Conservation (phyloP, 192 early-diverging fungal genomes). For the Backusella tarrabulga region DNA sequence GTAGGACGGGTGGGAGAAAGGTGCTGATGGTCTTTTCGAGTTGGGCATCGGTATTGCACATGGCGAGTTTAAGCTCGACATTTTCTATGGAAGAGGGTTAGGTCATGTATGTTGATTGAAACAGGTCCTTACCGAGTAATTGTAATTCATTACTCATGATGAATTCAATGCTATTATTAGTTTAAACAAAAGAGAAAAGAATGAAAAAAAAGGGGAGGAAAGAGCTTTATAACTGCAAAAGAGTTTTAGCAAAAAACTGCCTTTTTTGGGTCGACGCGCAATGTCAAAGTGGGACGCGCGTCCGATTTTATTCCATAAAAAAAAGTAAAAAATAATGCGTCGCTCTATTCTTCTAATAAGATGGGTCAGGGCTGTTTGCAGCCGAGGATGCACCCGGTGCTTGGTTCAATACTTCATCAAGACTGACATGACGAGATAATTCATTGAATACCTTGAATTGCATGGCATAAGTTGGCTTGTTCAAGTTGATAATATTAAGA, state of each 20-base stretch:
- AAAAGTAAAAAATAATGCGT: neutral
- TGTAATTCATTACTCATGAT: constrained; percentile 29
- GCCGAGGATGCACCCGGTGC: constrained; percentile 19
- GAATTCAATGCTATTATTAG: neutral
- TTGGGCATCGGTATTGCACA: constrained; percentile 64
- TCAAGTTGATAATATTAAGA: neutral
- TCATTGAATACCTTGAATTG: constrained; percentile 49
- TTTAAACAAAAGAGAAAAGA: neutral
- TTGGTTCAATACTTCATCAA: constrained; percentile 50
- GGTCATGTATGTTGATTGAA: too few relatives aligned
- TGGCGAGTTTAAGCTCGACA: constrained; percentile 74
- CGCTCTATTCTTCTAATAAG: neutral
- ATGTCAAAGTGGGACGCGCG: neutral
- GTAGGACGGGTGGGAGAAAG: constrained; percentile 68
- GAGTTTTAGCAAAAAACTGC: neutral
- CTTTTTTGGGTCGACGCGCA: neutral
- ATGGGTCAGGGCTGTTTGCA: neutral
- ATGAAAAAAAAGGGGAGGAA: neutral
- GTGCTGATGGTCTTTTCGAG: constrained; percentile 59
- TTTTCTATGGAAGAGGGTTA: constrained; percentile 47
- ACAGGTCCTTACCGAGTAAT: constrained; percentile 24
- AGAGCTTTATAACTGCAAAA: neutral
- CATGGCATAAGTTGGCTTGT: too few relatives aligned
- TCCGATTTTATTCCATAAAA: neutral
- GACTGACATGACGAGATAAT: constrained; percentile 50